Evolutionary conservation across 805 yeast genomes (phyloP), one percentile per base, ranked within the genome.

Genomic region (Saturnispora zaruensis): DNA sequence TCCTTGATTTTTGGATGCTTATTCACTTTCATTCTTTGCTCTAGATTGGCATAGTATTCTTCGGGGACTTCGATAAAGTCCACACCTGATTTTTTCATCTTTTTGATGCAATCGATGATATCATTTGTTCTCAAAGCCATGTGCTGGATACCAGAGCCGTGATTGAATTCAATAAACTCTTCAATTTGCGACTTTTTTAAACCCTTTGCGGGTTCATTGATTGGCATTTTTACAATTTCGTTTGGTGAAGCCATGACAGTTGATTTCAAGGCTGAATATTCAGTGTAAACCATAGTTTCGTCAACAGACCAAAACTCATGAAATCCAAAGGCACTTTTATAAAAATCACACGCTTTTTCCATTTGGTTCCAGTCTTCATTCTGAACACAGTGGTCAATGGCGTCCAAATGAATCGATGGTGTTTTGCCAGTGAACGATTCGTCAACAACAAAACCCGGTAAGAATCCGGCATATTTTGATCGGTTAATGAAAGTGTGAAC

Each of bases 121-220:
- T 84, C 72, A 25, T 69, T 65, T 0, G 91, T 86, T 46, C 69
- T 66, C 23, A 87, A 63, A 0, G 96, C 96, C 59, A 87, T 69
- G 60, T 87, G 96, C 66, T 87, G 96, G 33, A 88, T 77, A 3
- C 96, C 96, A 0, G 95, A 84, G 0, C 96, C 95, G 44, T 77
- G 77, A 62, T 86, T 75, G 59, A 71, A 87, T 47, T 81, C 84
- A 54, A 83, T 66, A 61, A 83, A 87, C 64, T 87, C 96, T 64
- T 87, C 95, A 52, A 87, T 82, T 61, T 87, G 96, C 3, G 90
- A 81, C 59, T 72, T 78, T 61, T 75, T 75, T 40, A 69, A 62
- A 1, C 90, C 87, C 45, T 69, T 62, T 0, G 88, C 91, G 0
- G 96, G 96, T 64, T 87, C 95, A 64, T 87, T 87, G 45, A 87